Percentiles rank a stretch among this genome's conserved stretches.
Evolutionary conservation across 495 filamentous ascomycete species (phyloP).

Genomic region (Aspergillus avenaceus): DNA sequence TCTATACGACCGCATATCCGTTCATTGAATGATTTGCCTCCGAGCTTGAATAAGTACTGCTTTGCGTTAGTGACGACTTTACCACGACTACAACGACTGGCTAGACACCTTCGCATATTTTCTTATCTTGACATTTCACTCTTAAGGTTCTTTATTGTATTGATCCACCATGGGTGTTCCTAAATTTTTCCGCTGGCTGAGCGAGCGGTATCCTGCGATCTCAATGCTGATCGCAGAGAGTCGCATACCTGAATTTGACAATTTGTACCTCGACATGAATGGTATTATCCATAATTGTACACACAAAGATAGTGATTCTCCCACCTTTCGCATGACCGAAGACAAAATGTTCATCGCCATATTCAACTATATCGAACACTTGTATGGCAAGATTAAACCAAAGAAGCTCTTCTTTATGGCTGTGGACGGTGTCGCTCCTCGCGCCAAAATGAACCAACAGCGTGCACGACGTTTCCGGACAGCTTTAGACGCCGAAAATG

Average conservation of each 20-base stretch:
- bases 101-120: background rate
- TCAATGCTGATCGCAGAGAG: slow-evolving; percentile 99
- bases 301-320: slow-evolving; percentile 88
- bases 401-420: slow-evolving; percentile 99
- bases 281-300: slow-evolving; percentile 99
- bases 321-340: slow-evolving; percentile 89
- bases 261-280: slow-evolving; percentile 98
- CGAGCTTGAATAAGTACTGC: slow-evolving; percentile 15
- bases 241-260: slow-evolving; percentile 98
- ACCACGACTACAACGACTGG: slow-evolving; percentile 19
- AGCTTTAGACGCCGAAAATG: slow-evolving; percentile 82
- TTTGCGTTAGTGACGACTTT: slow-evolving; percentile 14
- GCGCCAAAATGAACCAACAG: slow-evolving; percentile 99
- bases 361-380: slow-evolving; percentile 99
- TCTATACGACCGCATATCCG: slow-evolving; percentile 10
- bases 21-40: slow-evolving; percentile 15
- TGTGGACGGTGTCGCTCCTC: slow-evolving; percentile 93
- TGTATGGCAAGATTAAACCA: slow-evolving; percentile 98
- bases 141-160: slow-evolving; percentile 2
- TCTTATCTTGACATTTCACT: background rate
- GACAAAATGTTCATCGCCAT: slow-evolving; percentile 99
- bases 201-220: slow-evolving; percentile 97
- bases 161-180: slow-evolving; percentile 74
- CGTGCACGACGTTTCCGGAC: slow-evolving; percentile 93
- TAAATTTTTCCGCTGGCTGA: slow-evolving; percentile 95